Evolutionary conservation across 305 asterid genomes (phyloP), one percentile per base, ranked within the genome.

Genomic region (Fraxinus velutina): DNA sequence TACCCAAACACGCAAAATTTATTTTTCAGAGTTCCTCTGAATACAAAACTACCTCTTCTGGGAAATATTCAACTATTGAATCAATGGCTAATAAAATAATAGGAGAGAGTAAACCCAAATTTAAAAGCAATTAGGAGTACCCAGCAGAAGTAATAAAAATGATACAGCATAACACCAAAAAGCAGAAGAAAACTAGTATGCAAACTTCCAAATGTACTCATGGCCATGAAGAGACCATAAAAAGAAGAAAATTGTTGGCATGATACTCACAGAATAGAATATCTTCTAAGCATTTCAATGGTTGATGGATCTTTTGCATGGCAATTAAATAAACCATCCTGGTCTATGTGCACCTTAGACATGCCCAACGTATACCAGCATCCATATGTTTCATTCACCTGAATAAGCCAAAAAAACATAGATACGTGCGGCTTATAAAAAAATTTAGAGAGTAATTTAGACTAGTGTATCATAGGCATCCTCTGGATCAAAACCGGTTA

Each of bases 361-460:
- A 92, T 83, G 32, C 98, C 98, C 83, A 91, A 75, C 22, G 94
- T 88, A 84, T 96, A 96, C 98, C 97, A 90, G 90, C 99, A 96
- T 85, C 91, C 91, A 17, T 94, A 96, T 39, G 98, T 94, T 84
- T 85, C 96, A 87, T 96, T 96, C 73, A 96, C 96, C 99, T 96
- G 87, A 79, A 82, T 72, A 89, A 86, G 82, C 73, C 62, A 36
- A 78, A 19, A 76, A 10, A 75, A 29, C 12, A 22, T 66, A 75
- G 71, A 80, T 66, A 78, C 6, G 32, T 29, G 34, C 34, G 2
- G 62, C 81, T 64, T 22, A 77, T 60, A 33, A 79, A 80, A 50
- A 34, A 75, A 21, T 10, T 78, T 50, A 52, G 42, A 80, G 79
- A 24, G 8, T 76, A 66, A 83, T 50, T 66, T 81, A 76, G 15